These are phyloP conservation scores for Dipodascopsis uninucleata DNA, from an alignment of 805 yeast genomes.

Conservation along the genomic window DNA sequence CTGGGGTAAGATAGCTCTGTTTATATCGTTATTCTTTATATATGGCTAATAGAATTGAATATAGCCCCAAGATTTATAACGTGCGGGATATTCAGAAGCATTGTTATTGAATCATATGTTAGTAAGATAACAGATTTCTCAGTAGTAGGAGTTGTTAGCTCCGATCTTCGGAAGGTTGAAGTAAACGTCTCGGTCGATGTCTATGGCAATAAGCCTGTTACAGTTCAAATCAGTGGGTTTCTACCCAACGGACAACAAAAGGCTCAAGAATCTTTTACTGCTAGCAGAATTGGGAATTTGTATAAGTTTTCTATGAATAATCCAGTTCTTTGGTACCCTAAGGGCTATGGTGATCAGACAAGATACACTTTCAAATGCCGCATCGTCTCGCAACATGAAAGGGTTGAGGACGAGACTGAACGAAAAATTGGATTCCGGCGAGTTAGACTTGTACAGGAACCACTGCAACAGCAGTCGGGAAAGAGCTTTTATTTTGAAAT, in stretches of 20 bases:
- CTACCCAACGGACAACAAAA: slow-evolving; percentile 17
- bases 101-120: slow-evolving; percentile 33
- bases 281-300: too few relatives aligned
- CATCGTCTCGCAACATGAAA: too few relatives aligned
- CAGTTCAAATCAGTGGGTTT: slow-evolving; percentile 11
- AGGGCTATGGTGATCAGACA: slow-evolving; percentile 39
- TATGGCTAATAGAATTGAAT: too few relatives aligned
- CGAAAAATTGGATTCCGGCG: slow-evolving; percentile 45
- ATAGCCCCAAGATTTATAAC: too few relatives aligned
- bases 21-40: too few relatives aligned
- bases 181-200: slow-evolving; percentile 16
- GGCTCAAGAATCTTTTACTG: not conserved
- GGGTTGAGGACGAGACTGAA: too few relatives aligned
- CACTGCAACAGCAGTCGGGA: slow-evolving; percentile 37
- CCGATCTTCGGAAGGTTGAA: too few relatives aligned
- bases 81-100: slow-evolving; percentile 47
- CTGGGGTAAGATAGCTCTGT: slow-evolving; percentile 42
- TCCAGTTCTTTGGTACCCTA: slow-evolving; percentile 45
- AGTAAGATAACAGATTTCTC: slow-evolving; percentile 28
- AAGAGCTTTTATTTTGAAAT: slow-evolving; percentile 44
- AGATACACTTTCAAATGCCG: slow-evolving; percentile 35
- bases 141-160: too few relatives aligned
- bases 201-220: slow-evolving; percentile 10
- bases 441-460: slow-evolving; percentile 42
- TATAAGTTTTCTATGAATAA: slow-evolving; percentile 25